These are phyloP conservation scores for Monosporascus sp. DNA, from an alignment of 2,329 filamentous ascomycete species.

Conservation along the genomic window DNA sequence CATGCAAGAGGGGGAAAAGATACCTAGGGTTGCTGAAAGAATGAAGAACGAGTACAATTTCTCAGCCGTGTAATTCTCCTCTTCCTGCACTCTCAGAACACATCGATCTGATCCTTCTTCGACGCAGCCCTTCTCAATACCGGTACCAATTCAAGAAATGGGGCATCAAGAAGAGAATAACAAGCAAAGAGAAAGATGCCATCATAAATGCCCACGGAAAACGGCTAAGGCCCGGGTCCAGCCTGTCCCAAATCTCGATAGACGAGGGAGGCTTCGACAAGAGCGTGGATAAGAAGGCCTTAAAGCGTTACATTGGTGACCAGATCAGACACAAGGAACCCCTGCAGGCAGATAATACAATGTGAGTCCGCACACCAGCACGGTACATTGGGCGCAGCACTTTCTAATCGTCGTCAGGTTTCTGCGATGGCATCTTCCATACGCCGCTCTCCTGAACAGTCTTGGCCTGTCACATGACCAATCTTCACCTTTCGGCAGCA, in stretches of 20 bases:
- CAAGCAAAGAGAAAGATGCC: constrained; percentile 10
- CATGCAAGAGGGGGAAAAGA: constrained; percentile 3
- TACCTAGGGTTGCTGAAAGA: constrained; percentile 3
- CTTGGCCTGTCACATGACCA: neutral
- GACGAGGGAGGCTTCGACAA: constrained; percentile 9
- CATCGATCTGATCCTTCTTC: neutral
- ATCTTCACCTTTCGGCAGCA: constrained; percentile 1
- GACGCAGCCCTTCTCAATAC: constrained; percentile 5
- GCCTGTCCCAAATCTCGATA: constrained; percentile 5
- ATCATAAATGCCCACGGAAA: constrained; percentile 11
- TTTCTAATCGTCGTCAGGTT: constrained; percentile 1
- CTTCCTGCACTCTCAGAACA: neutral
- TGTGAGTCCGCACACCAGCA: neutral
- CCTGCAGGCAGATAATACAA: neutral
- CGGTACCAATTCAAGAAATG: constrained; percentile 10
- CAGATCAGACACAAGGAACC: constrained; percentile 3
- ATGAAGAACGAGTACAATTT: constrained; percentile 17
- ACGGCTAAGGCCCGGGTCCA: constrained; percentile 1
- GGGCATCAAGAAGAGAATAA: constrained; percentile 9
- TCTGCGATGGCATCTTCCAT: constrained; percentile 6
- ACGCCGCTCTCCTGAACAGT: constrained; percentile 2
- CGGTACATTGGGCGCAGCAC: no score
- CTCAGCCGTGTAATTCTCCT: constrained; percentile 6
- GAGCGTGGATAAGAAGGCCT: constrained; percentile 13
- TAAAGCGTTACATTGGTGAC: constrained; percentile 14